phyloP scores from a whole-genome alignment of 192 early-diverging fungal species.

The Entomortierella chlamydospora region DNA sequence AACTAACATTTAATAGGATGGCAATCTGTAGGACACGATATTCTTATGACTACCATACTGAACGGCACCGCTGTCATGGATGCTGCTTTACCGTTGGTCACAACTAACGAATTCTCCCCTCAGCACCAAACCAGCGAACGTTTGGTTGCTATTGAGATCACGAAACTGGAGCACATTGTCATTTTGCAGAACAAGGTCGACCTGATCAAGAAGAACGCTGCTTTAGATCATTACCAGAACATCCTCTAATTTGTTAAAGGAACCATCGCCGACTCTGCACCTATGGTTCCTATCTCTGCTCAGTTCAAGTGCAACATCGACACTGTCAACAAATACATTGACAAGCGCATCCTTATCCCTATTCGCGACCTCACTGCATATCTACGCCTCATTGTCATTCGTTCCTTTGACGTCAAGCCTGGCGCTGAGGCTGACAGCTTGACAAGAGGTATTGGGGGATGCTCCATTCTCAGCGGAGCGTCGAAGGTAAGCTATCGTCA shows the following conservation, averaged over 20 bases:
- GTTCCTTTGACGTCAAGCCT: slow-evolving; percentile 98
- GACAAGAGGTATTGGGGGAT: slow-evolving; percentile 98
- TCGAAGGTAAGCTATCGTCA: slow-evolving; percentile 72
- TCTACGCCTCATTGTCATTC: slow-evolving; percentile 96
- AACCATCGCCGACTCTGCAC: slow-evolving; percentile 94
- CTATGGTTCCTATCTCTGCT: slow-evolving; percentile 97
- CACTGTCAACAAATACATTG: slow-evolving; percentile 98
- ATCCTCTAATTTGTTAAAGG: slow-evolving; percentile 94
- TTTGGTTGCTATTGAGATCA: slow-evolving; percentile 98
- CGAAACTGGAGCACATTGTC: slow-evolving; percentile 96
- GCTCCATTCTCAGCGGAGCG: slow-evolving; percentile 93
- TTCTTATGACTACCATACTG: slow-evolving; percentile 99
- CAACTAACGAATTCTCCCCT: slow-evolving; percentile 97
- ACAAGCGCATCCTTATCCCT: slow-evolving; percentile 95
- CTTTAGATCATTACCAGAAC: slow-evolving; percentile 88
- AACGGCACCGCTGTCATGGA: slow-evolving; percentile 99
- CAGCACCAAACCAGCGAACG: slow-evolving; percentile 99
- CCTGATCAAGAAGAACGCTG: slow-evolving; percentile 92
- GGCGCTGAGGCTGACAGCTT: slow-evolving; percentile 92
- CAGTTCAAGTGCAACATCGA: slow-evolving; percentile 99
- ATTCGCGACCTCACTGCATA: slow-evolving; percentile 91
- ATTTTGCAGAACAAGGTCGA: slow-evolving; percentile 99
- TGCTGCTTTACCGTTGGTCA: slow-evolving; percentile 96
- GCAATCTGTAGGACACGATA: slow-evolving; percentile 79
- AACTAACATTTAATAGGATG: no score